Evolutionary conservation across 2,329 filamentous ascomycete genomes (phyloP).

Genomic region (Colletotrichum camelliae): DNA sequence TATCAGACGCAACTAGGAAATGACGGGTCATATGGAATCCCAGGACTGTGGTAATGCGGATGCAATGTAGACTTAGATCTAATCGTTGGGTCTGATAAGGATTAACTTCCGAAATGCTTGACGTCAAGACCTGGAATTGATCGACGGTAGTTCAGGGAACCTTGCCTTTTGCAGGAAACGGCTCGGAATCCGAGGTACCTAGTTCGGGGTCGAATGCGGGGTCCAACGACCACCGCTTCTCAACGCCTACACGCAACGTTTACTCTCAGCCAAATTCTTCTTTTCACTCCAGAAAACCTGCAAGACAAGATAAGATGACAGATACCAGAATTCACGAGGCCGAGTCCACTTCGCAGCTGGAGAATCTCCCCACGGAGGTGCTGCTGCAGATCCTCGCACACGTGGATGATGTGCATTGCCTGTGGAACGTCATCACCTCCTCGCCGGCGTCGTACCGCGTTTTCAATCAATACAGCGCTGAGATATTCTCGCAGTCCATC

Average conservation of each 20-base stretch:
- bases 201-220: background rate
- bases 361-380: slow-evolving; percentile 5
- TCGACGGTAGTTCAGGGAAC: background rate
- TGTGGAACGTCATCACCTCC: slow-evolving; percentile 1
- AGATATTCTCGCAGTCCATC: background rate
- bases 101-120: slow-evolving; percentile 4
- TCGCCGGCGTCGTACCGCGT: slow-evolving; percentile 4
- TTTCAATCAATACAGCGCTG: background rate
- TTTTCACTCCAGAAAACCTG: background rate
- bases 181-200: background rate
- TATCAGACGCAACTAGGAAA: background rate
- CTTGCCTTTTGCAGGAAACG: background rate
- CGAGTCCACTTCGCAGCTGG: background rate
- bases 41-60: background rate
- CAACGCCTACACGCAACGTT: background rate
- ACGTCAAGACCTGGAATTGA: background rate
- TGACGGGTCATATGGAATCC: background rate
- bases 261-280: background rate
- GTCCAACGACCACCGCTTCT: background rate
- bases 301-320: background rate
- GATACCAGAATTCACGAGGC: background rate
- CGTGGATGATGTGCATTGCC: background rate
- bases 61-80: background rate
- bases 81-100: background rate
- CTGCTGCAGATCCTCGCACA: slow-evolving; percentile 7